Evolutionary conservation across 371 early-diverging fungal species (phyloP), one percentile per base, ranked within the genome.

Genomic region (Rhizopus delemar): DNA sequence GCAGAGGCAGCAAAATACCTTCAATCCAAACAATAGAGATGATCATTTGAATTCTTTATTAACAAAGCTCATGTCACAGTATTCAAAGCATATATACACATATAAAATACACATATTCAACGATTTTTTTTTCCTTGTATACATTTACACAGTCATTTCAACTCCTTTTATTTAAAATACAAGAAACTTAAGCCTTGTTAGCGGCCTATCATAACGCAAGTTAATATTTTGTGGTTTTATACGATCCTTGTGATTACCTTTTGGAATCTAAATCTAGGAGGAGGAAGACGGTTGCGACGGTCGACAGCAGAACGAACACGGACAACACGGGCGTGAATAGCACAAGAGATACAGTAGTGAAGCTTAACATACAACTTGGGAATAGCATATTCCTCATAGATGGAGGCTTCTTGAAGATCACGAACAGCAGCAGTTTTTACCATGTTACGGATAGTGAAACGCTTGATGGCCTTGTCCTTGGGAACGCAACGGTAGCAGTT

Each of bases 401-500:
- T 92, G 53, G 96, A 95, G 46, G 99, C 99, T 70, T 92, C 93
- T 63, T 89, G 84, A 68, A 99, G 86, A 83, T 99, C 99, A 81
- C 97, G 90, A 74, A 93, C 82, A 63, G 98, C 98, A 59, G 99
- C 99, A 71, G 87, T 84, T 85, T 99, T 99, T 62, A 99, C 93
- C 92, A 99, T 94, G 86, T 94, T 95, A 74, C 95, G 89, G 84
- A 98, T 91, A 68, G 91, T 85, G 88, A 96, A 95, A 69, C 98
- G 90, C 91, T 97, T 97, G 84, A 99, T 95, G 74, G 98, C 96
- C 92, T 99, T 99, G 86, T 99, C 99, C 84, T 99, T 99, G 68
- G 99, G 97, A 66, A 93, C 93, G 75, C 93, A 91, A 80, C 96
- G 92, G 66, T 88, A 89, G 85, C 99, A 99, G 94, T 99, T 97